These are phyloP conservation scores for Mycocentrospora acerina DNA, from an alignment of 2,329 filamentous ascomycete species.

Conservation along the genomic window DNA sequence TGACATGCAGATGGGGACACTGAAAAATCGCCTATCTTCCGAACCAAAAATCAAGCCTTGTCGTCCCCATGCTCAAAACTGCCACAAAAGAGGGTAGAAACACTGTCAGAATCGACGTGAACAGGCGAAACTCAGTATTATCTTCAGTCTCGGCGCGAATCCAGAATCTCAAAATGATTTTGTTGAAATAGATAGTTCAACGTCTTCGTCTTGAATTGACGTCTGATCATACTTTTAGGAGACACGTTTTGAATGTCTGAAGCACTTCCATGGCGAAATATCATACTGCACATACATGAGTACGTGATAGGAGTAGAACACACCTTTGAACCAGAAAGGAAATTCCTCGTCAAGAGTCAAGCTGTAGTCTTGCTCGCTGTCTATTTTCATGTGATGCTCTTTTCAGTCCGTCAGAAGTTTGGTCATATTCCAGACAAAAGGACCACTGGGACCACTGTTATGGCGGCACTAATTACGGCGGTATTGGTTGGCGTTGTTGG, in stretches of 20 bases:
- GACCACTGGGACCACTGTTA: conserved; percentile 22
- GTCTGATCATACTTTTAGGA: not conserved
- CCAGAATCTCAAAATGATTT: too few species aligned
- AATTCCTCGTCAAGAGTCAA: not conserved
- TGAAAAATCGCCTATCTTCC: too few species aligned
- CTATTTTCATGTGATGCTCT: not conserved
- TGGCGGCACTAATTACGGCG: conserved; percentile 9
- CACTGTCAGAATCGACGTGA: too few species aligned
- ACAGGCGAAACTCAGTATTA: too few species aligned
- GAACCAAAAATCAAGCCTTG: too few species aligned
- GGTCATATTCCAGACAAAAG: conserved; percentile 21
- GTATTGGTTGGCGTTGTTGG: conserved; percentile 13
- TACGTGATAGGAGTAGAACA: not conserved
- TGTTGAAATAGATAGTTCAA: too few species aligned
- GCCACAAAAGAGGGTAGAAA: too few species aligned
- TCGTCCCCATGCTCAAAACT: too few species aligned
- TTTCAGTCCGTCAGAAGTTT: conserved; percentile 2
- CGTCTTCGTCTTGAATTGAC: not conserved
- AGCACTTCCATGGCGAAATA: not conserved
- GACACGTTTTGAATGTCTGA: not conserved
- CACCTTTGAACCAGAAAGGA: not conserved
- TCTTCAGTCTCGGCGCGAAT: too few species aligned
- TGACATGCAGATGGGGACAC: too few species aligned
- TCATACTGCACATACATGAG: not conserved
- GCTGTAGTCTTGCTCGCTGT: not conserved